Percentiles rank a stretch among this genome's conserved stretches.
These are phyloP conservation scores for Carallia brachiata DNA, from an alignment of 345 rosid species.

Conservation along the genomic window DNA sequence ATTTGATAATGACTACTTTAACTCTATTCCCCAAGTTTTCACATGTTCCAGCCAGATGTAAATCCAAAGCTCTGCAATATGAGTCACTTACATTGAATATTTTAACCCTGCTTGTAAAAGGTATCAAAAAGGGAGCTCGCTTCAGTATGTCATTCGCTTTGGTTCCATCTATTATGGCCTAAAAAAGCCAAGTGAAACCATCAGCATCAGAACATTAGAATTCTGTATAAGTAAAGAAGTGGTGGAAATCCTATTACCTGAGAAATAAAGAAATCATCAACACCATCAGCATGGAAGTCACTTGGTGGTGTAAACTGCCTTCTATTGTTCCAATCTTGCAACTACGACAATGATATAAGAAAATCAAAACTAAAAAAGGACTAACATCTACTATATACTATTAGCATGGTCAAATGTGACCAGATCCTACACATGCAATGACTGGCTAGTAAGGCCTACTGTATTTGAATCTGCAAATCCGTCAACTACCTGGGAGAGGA, in stretches of 20 bases:
- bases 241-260: slow-evolving; percentile 59
- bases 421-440: neutral
- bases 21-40: slow-evolving; percentile 3
- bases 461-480: neutral
- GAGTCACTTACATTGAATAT: slow-evolving; percentile 77
- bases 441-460: neutral
- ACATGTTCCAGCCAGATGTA: neutral
- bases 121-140: slow-evolving; percentile 95
- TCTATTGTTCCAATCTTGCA: slow-evolving; percentile 98
- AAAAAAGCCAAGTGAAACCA: slow-evolving; percentile 23
- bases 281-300: slow-evolving; percentile 91
- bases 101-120: slow-evolving; percentile 94
- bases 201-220: neutral
- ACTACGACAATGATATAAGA: slow-evolving; percentile 39
- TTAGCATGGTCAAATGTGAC: neutral
- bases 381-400: slow-evolving; percentile 17
- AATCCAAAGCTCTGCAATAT: neutral
- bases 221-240: slow-evolving; percentile 11
- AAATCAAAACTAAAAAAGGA: neutral
- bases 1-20: slow-evolving; percentile 4
- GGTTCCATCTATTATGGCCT: slow-evolving; percentile 85
- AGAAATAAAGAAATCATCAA: slow-evolving; percentile 81
- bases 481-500: slow-evolving; percentile 80
- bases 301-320: slow-evolving; percentile 69
- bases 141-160: slow-evolving; percentile 88